phyloP scores from a whole-genome alignment of 176 grass and related monocot genomes.

The Otatea glauca region DNA sequence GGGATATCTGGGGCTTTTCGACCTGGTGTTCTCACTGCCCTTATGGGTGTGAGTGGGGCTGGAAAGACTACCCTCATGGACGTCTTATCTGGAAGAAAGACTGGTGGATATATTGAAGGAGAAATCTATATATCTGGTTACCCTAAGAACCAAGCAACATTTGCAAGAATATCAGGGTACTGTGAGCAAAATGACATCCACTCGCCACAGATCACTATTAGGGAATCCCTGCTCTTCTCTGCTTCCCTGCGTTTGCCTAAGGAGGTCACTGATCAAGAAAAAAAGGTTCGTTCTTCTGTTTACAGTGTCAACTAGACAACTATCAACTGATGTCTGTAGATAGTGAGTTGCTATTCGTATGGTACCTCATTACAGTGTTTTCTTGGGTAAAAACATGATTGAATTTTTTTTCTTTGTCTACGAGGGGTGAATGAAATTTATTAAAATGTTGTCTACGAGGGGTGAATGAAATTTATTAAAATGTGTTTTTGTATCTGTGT shows the following conservation, averaged over 20 bases:
- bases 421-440: slow-evolving; percentile 20
- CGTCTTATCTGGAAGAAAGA: slow-evolving; percentile 81
- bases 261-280: slow-evolving; percentile 64
- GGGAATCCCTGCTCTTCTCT: slow-evolving; percentile 74
- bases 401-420: slow-evolving; percentile 13
- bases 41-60: slow-evolving; percentile 80
- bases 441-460: slow-evolving; percentile 17
- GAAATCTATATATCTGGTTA: slow-evolving; percentile 75
- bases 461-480: slow-evolving; percentile 37
- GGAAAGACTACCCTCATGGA: slow-evolving; percentile 89
- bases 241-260: slow-evolving; percentile 65
- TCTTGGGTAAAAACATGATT: slow-evolving; percentile 15
- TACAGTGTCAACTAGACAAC: background rate
- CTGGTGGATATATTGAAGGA: slow-evolving; percentile 74
- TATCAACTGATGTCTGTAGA: slow-evolving; percentile 1
- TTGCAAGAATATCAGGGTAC: slow-evolving; percentile 82
- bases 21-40: slow-evolving; percentile 71
- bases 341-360: slow-evolving; percentile 12
- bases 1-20: slow-evolving; percentile 69
- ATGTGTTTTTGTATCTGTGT: slow-evolving; percentile 22
- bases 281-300: slow-evolving; percentile 58
- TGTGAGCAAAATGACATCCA: slow-evolving; percentile 86
- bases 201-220: slow-evolving; percentile 74
- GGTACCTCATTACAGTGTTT: slow-evolving; percentile 25
- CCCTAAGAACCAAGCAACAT: slow-evolving; percentile 70